Evolutionary conservation across 1,284 basidiomycete species (phyloP), one percentile per base, ranked within the genome.

Genomic region (Leccinum huronense): DNA sequence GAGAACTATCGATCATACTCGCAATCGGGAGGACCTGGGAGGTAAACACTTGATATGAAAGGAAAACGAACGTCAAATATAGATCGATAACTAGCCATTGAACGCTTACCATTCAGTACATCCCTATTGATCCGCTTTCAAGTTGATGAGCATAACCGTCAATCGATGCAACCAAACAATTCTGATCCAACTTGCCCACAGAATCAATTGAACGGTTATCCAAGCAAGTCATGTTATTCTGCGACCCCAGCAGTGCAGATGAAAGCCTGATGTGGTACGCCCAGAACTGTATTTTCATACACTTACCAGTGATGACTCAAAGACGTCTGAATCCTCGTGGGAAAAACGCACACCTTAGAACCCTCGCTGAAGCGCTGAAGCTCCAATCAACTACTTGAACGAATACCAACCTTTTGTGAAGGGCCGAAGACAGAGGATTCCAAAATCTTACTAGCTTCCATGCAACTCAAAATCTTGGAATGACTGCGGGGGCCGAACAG

Each of bases 1-100:
- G 65, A 61, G 40, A 58, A 60, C 64, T 66, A 54, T 30, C 6
- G 8, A 42, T 19, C 14, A 27, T 9, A 54, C 14, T 54, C 14
- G 27, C 13, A 9, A 61, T 64, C 23, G 23, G 23, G 23, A 23
- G 23, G 23, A 38, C 64, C 23, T 23, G 23, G 45, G 9, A n/a
- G 42, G 40, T n/a, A 9, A 9, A 42, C 40, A 42, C 40, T n/a
- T n/a, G 16, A n/a, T 38, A 38, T 38, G 6, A 13, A n/a, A n/a
- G n/a, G n/a, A n/a, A n/a, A n/a, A 42, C 16, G 3, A 42, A 42
- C 3, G 3, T 36, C 40, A 14, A 16, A n/a, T n/a, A 42, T 42
- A 8, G 40, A 8, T 23, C 55, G 6, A 36, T 23, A 30, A 53
- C 51, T 27, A 53, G 27, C 51, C 51, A 14, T 19, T 27, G 0